Evolutionary conservation across 1,139 yeast species (phyloP), one percentile per base, ranked within the genome.

Genomic region (Geotrichum restrictum): DNA sequence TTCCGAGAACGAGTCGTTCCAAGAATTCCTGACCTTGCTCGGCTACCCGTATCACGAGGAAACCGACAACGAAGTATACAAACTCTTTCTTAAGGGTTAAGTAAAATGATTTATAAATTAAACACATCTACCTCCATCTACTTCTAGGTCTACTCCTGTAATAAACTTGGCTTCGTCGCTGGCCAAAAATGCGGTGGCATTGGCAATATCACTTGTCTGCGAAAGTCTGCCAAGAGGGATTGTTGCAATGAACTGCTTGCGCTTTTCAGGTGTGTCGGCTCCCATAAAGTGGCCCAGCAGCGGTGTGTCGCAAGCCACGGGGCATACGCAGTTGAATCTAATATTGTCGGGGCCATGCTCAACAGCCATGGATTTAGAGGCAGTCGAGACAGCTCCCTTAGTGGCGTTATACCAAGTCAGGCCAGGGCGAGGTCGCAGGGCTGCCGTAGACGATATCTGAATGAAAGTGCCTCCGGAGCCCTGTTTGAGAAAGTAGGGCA

Each of bases 21-120:
- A 83, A 59, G 72, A 74, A 22, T 88, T 88, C 69, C 76, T 93
- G 69, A 74, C 78, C 45, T 76, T 79, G 41, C 75, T 89, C 59
- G 95, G 89, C 22, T 93, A 91, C 71, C 80, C 81, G 39, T 86
- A 79, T 68, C 75, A 74, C 16, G 96, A 89, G 59, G 98, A 89
- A 68, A 83, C 95, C 6, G 83, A 85, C 32, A 91, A 93, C 64
- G 73, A 82, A 57, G 95, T 89, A 24, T 91, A 88, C 69, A 79
- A 83, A 66, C 81, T 84, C 65, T 86, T 93, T 65, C 75, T 93
- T 49, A 58, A 60, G 55, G 59, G 58, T 14, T 37, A 43, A 27
- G 19, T 44, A 33, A 33, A 7, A 33, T 7, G 24, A 45, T 45
- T 19, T 16, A 18, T 16, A 18, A 11, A 10, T 21, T 54, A 54